These are phyloP conservation scores for Chlorella sp. DNA, from an alignment of 139 green algal species.

Conservation along the genomic window DNA sequence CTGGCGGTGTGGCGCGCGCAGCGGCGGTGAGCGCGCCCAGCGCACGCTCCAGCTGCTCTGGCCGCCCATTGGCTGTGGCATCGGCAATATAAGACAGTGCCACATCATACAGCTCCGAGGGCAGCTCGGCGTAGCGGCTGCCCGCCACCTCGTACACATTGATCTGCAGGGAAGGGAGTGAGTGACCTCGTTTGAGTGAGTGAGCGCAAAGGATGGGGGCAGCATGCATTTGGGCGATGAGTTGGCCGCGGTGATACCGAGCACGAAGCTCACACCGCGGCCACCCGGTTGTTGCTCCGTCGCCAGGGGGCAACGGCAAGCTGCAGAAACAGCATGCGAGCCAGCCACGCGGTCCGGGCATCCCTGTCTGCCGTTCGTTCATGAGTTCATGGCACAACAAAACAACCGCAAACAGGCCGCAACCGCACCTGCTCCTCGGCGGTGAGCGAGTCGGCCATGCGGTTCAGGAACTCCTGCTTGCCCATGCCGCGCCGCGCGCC, in stretches of 20 bases:
- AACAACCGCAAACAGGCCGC: too few relatives aligned
- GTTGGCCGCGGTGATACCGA: too few relatives aligned
- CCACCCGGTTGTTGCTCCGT: too few relatives aligned
- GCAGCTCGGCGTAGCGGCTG: conserved; percentile 16
- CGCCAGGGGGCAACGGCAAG: too few relatives aligned
- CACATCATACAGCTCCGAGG: conserved; percentile 46
- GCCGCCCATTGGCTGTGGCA: background rate
- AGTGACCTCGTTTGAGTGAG: too few relatives aligned
- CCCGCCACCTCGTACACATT: conserved; percentile 34
- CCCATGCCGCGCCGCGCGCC: conserved; percentile 10
- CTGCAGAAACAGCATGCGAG: too few relatives aligned
- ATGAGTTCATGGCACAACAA: too few relatives aligned
- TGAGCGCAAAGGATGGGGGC: too few relatives aligned
- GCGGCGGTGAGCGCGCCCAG: conserved; percentile 26
- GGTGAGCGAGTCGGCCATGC: conserved; percentile 23
- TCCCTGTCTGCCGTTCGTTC: too few relatives aligned
- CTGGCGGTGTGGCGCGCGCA: background rate
- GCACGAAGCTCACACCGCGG: too few relatives aligned
- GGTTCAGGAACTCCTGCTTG: conserved; percentile 41
- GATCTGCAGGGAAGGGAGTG: conserved; percentile 20
- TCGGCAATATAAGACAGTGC: conserved; percentile 47
- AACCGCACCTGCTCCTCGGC: conserved; percentile 46
- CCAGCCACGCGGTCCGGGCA: too few relatives aligned
- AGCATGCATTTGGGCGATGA: too few relatives aligned
- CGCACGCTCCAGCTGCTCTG: conserved; percentile 25